Percentiles rank a stretch among this genome's conserved stretches.
Evolutionary conservation across 2,329 filamentous ascomycete species (phyloP).

Genomic region (Fusarium proliferatum): DNA sequence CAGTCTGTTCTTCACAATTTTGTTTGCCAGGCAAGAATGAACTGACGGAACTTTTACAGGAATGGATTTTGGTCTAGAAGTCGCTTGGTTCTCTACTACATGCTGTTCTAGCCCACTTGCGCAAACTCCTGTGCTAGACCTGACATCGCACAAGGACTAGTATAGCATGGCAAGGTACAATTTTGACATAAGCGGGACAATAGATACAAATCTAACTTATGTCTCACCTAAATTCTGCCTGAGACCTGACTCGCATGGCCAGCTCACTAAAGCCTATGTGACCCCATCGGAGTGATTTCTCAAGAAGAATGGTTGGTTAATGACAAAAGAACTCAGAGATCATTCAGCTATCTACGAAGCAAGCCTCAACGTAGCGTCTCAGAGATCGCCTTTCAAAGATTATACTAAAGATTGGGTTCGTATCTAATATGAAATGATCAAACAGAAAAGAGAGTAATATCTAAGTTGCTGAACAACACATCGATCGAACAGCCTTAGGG

Average conservation of each 20-base stretch:
- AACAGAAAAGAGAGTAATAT: slow-evolving; percentile 30
- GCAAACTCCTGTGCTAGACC: not conserved
- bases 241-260: not conserved
- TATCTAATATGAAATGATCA: slow-evolving; percentile 24
- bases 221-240: not conserved
- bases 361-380: not conserved
- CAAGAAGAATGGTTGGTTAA: not conserved
- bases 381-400: not conserved
- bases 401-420: not conserved
- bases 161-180: slow-evolving; percentile 2
- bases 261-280: slow-evolving; percentile 10
- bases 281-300: slow-evolving; percentile 4
- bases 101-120: not conserved
- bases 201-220: not conserved
- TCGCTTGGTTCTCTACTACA: not conserved
- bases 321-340: not conserved
- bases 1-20: not conserved
- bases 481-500: not conserved
- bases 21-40: no score
- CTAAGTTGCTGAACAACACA: slow-evolving; percentile 16
- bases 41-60: no score
- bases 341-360: slow-evolving; percentile 12
- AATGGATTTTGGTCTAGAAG: not conserved
- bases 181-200: not conserved
- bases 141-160: not conserved